These are phyloP conservation scores for Auricularia sp. DNA, from an alignment of 768 basidiomycete species.

Conservation along the genomic window DNA sequence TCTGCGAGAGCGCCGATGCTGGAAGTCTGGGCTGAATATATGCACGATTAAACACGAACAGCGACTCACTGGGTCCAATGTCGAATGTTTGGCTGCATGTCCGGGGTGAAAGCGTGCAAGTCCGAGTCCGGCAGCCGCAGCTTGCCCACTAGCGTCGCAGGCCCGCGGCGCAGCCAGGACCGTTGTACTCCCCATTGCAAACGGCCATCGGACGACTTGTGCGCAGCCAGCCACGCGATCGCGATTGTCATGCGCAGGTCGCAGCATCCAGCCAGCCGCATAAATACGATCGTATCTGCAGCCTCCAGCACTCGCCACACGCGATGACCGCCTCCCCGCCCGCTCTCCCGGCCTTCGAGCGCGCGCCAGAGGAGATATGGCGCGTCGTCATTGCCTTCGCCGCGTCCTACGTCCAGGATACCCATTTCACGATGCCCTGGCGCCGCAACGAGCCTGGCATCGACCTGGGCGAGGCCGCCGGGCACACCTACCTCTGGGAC, in stretches of 20 bases:
- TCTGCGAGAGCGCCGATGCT: conserved; percentile 11
- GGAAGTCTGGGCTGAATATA: background rate
- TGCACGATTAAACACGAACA: background rate
- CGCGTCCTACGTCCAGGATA: background rate
- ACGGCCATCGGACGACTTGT: background rate
- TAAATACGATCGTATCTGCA: background rate
- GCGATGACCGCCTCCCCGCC: background rate
- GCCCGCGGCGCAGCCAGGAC: background rate
- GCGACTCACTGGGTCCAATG: background rate
- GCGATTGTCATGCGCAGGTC: background rate
- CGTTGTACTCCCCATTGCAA: background rate
- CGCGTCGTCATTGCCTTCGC: background rate
- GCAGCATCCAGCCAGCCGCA: background rate
- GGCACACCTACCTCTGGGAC: background rate
- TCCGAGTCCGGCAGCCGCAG: background rate
- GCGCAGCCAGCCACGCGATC: background rate
- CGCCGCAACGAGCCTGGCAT: background rate
- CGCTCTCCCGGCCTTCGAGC: background rate
- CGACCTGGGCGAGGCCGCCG: background rate
- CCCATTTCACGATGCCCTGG: background rate
- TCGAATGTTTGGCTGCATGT: background rate
- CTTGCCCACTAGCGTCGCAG: no score
- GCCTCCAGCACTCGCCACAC: background rate
- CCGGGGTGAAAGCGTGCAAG: no score
- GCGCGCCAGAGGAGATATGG: background rate